phyloP scores from a whole-genome alignment of 345 rosid genomes.

The Reutealis trisperma region DNA sequence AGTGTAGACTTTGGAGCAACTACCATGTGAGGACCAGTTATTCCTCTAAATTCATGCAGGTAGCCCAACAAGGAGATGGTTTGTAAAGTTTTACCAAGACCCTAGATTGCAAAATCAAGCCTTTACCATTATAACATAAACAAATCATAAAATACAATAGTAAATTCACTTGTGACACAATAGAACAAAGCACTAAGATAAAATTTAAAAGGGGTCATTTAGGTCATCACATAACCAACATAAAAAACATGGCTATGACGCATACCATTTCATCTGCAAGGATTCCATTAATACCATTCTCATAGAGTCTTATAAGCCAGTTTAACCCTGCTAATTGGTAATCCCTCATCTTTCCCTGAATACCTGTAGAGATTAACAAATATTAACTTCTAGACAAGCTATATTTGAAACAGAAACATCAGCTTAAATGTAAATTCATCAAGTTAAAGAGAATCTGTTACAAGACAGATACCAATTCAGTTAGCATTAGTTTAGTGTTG shows the following conservation, averaged over 20 bases:
- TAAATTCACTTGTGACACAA: neutral
- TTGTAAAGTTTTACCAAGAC: conserved; percentile 98
- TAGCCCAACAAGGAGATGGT: conserved; percentile 93
- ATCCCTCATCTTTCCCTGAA: conserved; percentile 97
- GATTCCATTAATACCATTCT: conserved; percentile 96
- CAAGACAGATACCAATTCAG: neutral
- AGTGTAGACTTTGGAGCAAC: conserved; percentile 99
- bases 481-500: neutral
- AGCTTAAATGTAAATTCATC: neutral
- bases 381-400: neutral
- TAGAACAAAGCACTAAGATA: neutral
- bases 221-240: neutral
- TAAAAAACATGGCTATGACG: neutral
- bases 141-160: neutral
- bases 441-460: neutral
- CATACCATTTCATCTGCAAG: conserved; percentile 96
- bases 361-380: conserved; percentile 47
- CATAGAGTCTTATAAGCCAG: conserved; percentile 94
- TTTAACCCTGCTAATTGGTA: conserved; percentile 96
- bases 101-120: conserved; percentile 45
- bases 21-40: conserved; percentile 98
- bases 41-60: conserved; percentile 93
- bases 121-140: neutral
- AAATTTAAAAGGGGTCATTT: neutral
- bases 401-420: neutral